Evolutionary conservation across 148 eudicot species (phyloP), one percentile per base, ranked within the genome.

Genomic region (Hydrangea macrophylla): DNA sequence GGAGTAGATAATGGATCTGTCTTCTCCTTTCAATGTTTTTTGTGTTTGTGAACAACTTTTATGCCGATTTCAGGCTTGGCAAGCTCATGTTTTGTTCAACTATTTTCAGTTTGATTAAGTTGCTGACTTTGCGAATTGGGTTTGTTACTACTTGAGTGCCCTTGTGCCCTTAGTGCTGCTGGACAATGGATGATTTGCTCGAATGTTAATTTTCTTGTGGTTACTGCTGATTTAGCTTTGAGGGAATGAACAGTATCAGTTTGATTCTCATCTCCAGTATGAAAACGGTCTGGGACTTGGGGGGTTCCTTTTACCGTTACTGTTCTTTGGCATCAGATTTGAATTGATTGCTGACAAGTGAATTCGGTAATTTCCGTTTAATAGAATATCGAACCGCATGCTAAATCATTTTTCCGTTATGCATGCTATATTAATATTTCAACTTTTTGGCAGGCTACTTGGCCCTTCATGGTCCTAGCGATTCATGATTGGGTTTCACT

Each of bases 401-500:
- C 69, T 33, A 59, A 22, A 48, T 42, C 6, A 51, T 72, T 3
- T 30, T 32, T 28, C 1, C 51, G 48, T 45, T 54, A n/a, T 22
- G 45, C 31, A 2, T 32, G 26, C 42, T 48, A 27, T 73, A 73
- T 69, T 80, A 66, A 79, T 56, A 51, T 58, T 69, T 75, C 65
- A 81, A 78, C 70, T 70, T 78, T 68, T 76, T 82, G 82, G 85
- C 82, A 79, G 85, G 82, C 80, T 75, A 24, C 40, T 51, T 69
- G 71, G 77, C 76, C 80, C 72, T 75, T 70, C 67, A 56, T 65
- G 82, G 72, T 65, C 74, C 50, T 74, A 11, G 53, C 17, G 53
- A 48, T 48, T 48, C 53, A 18, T 48, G 53, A 48, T 48, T 48
- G 22, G 53, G 53, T 48, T 48, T 48, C 53, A 48, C n/a, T 48